Evolutionary conservation across 2,329 filamentous ascomycete genomes (phyloP), one percentile per base, ranked within the genome.

Genomic region (Trichothecium roseum): DNA sequence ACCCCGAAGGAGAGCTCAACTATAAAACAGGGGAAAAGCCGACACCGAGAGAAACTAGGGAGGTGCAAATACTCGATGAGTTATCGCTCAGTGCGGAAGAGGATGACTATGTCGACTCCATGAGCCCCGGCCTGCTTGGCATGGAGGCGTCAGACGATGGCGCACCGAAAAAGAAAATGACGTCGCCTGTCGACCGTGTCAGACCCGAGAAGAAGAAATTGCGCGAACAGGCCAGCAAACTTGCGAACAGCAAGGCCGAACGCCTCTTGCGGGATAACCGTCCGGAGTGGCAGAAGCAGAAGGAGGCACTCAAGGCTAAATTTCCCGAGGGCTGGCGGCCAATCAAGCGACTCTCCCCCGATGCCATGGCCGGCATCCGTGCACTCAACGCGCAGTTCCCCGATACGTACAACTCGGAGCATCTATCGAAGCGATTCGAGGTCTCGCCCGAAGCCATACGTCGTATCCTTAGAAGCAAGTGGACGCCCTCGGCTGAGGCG

Each of bases 281-380:
- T 6, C 30, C 33, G 30, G 9, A 27, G 14, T 96, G 91, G 91
- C 69, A 74, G 53, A 55, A 74, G 12, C 82, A 95, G 45, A 95
- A 94, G 54, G 63, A 63, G 2, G 81, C 78, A 0, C 59, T 93
- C 26, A 73, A 79, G 47, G 59, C 74, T 41, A 98, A 96, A 51
- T 91, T 95, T 44, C 76, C 76, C 2, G 73, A 80, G 7, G 77
- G 80, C 8, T 98, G 89, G 88, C 69, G 71, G 18, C 89, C 91
- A 20, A 72, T 74, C 33, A 95, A 94, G 58, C 80, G 80, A 39
- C 70, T 98, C 8, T 96, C 91, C 1, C 91, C 91, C 0, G 89
- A 96, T 56, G 86, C 88, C 1, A 66, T 95, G 22, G 80, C 84
- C n/a, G 88, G 87, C 29, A 94, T 98, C 46, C 78, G 87, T 29